Evolutionary conservation across 2,329 filamentous ascomycete species (phyloP).

Genomic region (Hypomyces perniciosus): DNA sequence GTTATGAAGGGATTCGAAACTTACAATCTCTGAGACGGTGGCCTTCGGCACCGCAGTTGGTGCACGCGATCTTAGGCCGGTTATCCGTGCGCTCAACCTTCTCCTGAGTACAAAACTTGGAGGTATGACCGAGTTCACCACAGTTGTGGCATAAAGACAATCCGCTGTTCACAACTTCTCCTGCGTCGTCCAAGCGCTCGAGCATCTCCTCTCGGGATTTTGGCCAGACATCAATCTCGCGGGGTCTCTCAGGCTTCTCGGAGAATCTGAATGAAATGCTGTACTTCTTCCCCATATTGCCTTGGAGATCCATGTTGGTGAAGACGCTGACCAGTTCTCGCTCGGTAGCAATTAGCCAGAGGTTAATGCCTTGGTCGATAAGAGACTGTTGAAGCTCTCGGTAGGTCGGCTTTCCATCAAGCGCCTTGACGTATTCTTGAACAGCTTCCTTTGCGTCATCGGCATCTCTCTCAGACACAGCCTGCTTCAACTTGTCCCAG

Average conservation of each 20-base stretch:
- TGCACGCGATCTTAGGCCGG: constrained; percentile 48
- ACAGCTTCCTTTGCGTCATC: constrained; percentile 57
- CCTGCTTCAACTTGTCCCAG: constrained; percentile 50
- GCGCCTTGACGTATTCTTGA: constrained; percentile 55
- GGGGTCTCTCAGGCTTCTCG: constrained; percentile 50
- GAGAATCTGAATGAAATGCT: constrained; percentile 57
- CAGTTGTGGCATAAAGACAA: constrained; percentile 60
- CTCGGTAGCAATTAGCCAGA: constrained; percentile 60
- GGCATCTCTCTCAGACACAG: constrained; percentile 49
- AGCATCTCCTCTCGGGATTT: constrained; percentile 53
- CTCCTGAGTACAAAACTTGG: constrained; percentile 56
- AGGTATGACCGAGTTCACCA: constrained; percentile 55
- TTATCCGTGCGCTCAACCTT: constrained; percentile 40
- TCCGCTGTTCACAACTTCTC: constrained; percentile 55
- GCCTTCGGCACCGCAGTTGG: constrained; percentile 57
- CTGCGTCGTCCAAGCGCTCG: constrained; percentile 58
- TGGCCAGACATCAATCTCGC: constrained; percentile 57
- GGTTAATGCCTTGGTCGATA: constrained; percentile 44
- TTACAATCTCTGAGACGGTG: constrained; percentile 66
- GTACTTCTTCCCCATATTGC: constrained; percentile 59
- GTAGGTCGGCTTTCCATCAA: constrained; percentile 50
- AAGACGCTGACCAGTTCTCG: constrained; percentile 49
- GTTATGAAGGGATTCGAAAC: constrained; percentile 19
- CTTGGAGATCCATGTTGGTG: constrained; percentile 68
- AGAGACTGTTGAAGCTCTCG: constrained; percentile 55